phyloP scores from a whole-genome alignment of 2,329 filamentous ascomycete species.

The Falciphora oryzae region DNA sequence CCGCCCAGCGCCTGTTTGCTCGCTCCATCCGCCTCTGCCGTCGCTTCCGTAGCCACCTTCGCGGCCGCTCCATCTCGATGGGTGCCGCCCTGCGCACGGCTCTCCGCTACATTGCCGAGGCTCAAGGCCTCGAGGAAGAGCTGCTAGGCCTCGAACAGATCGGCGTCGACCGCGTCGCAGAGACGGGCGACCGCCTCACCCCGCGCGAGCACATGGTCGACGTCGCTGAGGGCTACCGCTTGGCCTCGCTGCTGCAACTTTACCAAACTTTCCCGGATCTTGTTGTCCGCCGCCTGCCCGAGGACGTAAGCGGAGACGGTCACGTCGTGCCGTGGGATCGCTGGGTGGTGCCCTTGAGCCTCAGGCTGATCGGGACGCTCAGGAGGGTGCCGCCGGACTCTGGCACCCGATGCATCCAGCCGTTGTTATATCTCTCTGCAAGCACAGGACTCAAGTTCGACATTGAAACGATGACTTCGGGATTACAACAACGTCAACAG shows the following conservation, averaged over 20 bases:
- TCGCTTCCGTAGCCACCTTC: constrained; percentile 24
- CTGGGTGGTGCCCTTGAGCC: constrained; percentile 13
- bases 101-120: constrained; percentile 27
- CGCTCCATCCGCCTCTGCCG: constrained; percentile 31
- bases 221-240: constrained; percentile 32
- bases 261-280: constrained; percentile 30
- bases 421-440: constrained; percentile 18
- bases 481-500: background rate
- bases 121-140: constrained; percentile 28
- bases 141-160: constrained; percentile 26
- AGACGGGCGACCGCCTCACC: constrained; percentile 24
- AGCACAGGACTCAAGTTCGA: constrained; percentile 15
- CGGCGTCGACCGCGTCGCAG: constrained; percentile 16
- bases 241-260: constrained; percentile 31
- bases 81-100: constrained; percentile 20
- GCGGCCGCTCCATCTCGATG: constrained; percentile 18
- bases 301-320: background rate
- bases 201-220: constrained; percentile 26
- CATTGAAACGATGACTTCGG: background rate
- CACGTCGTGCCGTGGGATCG: constrained; percentile 8
- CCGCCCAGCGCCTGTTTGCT: constrained; percentile 27
- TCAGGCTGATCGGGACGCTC: constrained; percentile 15
- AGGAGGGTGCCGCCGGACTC: constrained; percentile 16
- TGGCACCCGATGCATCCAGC: constrained; percentile 20
- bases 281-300: constrained; percentile 10